phyloP scores from a whole-genome alignment of 148 eudicot species.

The Rhododendron ovatum region DNA sequence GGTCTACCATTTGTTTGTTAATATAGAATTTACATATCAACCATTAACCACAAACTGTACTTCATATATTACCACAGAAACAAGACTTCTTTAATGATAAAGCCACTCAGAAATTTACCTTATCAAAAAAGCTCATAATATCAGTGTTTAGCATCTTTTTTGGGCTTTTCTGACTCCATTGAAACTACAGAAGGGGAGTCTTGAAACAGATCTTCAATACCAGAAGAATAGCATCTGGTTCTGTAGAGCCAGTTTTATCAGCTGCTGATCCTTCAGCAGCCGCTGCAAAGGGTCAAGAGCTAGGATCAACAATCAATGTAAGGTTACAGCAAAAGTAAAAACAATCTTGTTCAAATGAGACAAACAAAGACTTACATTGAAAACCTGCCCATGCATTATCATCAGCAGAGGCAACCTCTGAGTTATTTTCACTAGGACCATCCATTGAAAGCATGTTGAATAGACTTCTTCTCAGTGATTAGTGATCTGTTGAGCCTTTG shows the following conservation, averaged over 20 bases:
- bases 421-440: slow-evolving; percentile 22
- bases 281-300: slow-evolving; percentile 37
- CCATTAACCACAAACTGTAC: background rate
- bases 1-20: background rate
- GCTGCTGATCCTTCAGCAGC: slow-evolving; percentile 63
- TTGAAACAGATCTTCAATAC: slow-evolving; percentile 73
- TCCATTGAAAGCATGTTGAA: slow-evolving; percentile 92
- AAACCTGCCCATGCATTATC: slow-evolving; percentile 74
- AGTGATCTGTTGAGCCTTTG: slow-evolving; percentile 17
- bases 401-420: no score
- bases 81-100: background rate
- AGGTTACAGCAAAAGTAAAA: no score
- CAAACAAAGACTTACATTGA: slow-evolving; percentile 55
- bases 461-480: slow-evolving; percentile 52
- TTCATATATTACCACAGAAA: background rate
- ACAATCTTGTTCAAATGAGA: background rate
- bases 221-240: slow-evolving; percentile 47
- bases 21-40: background rate
- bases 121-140: slow-evolving; percentile 94
- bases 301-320: background rate
- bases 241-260: slow-evolving; percentile 36
- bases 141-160: slow-evolving; percentile 80
- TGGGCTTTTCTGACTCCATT: slow-evolving; percentile 36
- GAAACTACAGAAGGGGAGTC: slow-evolving; percentile 45
- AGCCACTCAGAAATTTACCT: slow-evolving; percentile 39